phyloP scores from a whole-genome alignment of 2,329 filamentous ascomycete genomes.

The Aureobasidium sp. region DNA sequence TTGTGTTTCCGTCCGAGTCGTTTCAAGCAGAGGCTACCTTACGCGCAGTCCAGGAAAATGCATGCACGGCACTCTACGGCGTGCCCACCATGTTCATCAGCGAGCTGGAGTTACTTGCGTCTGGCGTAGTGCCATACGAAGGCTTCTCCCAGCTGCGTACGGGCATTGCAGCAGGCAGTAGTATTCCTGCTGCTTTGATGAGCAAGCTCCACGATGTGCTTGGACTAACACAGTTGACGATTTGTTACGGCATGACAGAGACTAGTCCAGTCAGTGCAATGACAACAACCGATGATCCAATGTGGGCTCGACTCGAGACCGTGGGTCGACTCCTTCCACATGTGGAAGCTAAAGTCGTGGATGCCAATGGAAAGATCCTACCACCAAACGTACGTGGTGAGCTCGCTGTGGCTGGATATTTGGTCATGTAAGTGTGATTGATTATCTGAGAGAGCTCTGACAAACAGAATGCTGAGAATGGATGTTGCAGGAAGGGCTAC shows the following conservation, averaged over 20 bases:
- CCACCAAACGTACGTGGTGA: slow-evolving; percentile 66
- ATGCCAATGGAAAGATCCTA: slow-evolving; percentile 54
- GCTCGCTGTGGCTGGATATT: slow-evolving; percentile 74
- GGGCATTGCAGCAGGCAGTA: slow-evolving; percentile 84
- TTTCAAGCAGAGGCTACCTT: slow-evolving; percentile 75
- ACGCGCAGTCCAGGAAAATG: slow-evolving; percentile 54
- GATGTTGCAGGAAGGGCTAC: slow-evolving; percentile 55
- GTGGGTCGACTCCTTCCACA: slow-evolving; percentile 83
- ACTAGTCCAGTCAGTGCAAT: slow-evolving; percentile 69
- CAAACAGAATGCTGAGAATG: not conserved
- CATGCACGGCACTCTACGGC: slow-evolving; percentile 68
- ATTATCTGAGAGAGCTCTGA: not conserved
- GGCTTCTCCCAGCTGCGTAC: slow-evolving; percentile 54
- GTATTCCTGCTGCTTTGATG: slow-evolving; percentile 80
- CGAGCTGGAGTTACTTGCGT: slow-evolving; percentile 68
- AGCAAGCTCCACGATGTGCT: slow-evolving; percentile 62
- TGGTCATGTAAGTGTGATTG: slow-evolving; percentile 56
- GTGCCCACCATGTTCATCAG: slow-evolving; percentile 95
- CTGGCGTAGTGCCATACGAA: slow-evolving; percentile 33
- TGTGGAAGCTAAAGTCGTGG: slow-evolving; percentile 70
- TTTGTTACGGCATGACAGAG: slow-evolving; percentile 96
- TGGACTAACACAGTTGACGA: slow-evolving; percentile 75
- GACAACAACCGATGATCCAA: slow-evolving; percentile 70
- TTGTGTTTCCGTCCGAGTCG: slow-evolving; percentile 79
- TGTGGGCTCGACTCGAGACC: slow-evolving; percentile 63